These are phyloP conservation scores for Liriodendron chinense DNA, from an alignment of 164 flowering plant genomes.

Conservation along the genomic window DNA sequence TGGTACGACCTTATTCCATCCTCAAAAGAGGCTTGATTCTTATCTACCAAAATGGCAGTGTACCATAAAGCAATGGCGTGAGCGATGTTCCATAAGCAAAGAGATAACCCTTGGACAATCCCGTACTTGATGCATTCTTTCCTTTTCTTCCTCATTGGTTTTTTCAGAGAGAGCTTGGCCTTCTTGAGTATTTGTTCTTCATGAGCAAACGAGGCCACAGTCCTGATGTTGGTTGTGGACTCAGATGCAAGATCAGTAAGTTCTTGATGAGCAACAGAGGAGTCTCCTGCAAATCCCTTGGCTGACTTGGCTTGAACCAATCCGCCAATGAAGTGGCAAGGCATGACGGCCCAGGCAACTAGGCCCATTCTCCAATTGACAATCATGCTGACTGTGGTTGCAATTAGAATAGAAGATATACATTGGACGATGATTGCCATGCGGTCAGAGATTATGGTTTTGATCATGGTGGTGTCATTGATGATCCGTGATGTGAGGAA, in stretches of 20 bases:
- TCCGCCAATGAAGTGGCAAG: slow-evolving; percentile 82
- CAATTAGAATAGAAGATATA: slow-evolving; percentile 70
- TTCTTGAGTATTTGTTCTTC: slow-evolving; percentile 59
- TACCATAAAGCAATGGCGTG: slow-evolving; percentile 82
- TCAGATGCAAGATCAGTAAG: slow-evolving; percentile 57
- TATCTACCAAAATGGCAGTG: slow-evolving; percentile 50
- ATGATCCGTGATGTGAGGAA: slow-evolving; percentile 51
- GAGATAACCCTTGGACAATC: slow-evolving; percentile 58
- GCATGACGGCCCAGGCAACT: slow-evolving; percentile 91
- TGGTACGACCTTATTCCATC: slow-evolving; percentile 71
- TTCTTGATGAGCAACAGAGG: slow-evolving; percentile 43
- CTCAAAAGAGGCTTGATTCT: slow-evolving; percentile 44
- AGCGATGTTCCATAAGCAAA: slow-evolving; percentile 68
- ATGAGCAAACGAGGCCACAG: slow-evolving; percentile 61
- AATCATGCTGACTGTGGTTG: slow-evolving; percentile 60
- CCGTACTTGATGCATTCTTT: slow-evolving; percentile 60
- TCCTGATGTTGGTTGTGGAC: slow-evolving; percentile 58
- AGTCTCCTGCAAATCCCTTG: slow-evolving; percentile 56
- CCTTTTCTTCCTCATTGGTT: slow-evolving; percentile 43
- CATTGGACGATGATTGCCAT: slow-evolving; percentile 79
- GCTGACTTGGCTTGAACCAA: slow-evolving; percentile 69
- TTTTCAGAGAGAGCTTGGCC: slow-evolving; percentile 38
- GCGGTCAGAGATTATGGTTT: slow-evolving; percentile 60
- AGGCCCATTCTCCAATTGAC: slow-evolving; percentile 72
- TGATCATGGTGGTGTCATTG: slow-evolving; percentile 58